Evolutionary conservation across 352 stramenopile genomes (phyloP).

Genomic region (Achlya hypogyna): DNA sequence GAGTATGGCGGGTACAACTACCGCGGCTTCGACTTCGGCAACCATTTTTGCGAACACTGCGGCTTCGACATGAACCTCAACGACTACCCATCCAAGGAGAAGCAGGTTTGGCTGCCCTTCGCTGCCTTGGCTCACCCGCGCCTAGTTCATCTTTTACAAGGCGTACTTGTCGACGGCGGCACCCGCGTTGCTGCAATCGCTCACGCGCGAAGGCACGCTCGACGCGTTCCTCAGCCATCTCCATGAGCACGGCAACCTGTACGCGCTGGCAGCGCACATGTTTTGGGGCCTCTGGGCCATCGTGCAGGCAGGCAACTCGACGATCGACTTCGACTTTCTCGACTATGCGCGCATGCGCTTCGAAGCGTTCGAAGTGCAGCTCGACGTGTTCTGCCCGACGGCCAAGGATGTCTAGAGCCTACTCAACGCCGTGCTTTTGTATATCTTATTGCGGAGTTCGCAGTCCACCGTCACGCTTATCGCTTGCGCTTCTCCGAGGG

Average conservation of each 20-base stretch:
- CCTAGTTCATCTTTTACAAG: conserved; percentile 72
- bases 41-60: conserved; percentile 93
- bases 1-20: conserved; percentile 88
- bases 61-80: conserved; percentile 88
- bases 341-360: conserved; percentile 79
- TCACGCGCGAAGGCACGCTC: conserved; percentile 60
- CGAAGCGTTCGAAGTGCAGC: conserved; percentile 66
- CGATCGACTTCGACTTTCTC: conserved; percentile 87
- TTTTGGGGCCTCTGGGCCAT: conserved; percentile 94
- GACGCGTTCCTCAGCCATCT: conserved; percentile 80
- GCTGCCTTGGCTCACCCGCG: not conserved
- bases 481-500: conserved; percentile 81
- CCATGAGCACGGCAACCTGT: conserved; percentile 79
- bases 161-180: conserved; percentile 68
- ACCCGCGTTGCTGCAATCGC: conserved; percentile 45
- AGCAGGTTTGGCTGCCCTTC: conserved; percentile 29
- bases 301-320: conserved; percentile 83
- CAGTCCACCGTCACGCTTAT: conserved; percentile 25
- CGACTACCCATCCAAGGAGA: conserved; percentile 67
- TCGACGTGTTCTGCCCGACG: conserved; percentile 28
- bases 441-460: not conserved
- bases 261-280: conserved; percentile 83
- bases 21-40: conserved; percentile 90
- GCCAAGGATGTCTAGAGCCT: conserved; percentile 5
- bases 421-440: not conserved